These are phyloP conservation scores for Trichoderma aggressivum DNA, from an alignment of 2,329 filamentous ascomycete genomes.

Conservation along the genomic window DNA sequence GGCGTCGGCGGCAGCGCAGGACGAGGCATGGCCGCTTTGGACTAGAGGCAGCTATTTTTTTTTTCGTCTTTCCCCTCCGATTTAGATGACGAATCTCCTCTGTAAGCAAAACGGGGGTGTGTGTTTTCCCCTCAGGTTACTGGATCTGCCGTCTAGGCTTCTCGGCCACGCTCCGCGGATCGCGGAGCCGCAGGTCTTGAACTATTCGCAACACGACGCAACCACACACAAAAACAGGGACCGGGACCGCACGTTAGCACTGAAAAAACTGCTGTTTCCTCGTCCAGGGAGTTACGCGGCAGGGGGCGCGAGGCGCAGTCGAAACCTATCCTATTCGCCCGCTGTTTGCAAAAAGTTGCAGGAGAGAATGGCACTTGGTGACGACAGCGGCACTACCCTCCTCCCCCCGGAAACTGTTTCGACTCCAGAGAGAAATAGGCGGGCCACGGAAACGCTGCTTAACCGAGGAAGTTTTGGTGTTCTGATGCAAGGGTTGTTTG, in stretches of 20 bases:
- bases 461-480: background rate
- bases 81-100: constrained; percentile 7
- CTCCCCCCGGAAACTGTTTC: background rate
- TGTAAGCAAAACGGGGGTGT: background rate
- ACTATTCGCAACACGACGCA: background rate
- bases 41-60: background rate
- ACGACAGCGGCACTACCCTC: constrained; percentile 1
- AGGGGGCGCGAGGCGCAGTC: constrained; percentile 6
- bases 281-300: background rate
- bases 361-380: background rate
- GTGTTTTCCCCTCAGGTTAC: background rate
- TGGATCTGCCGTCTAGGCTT: background rate
- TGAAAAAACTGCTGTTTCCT: background rate
- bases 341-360: background rate
- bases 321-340: background rate
- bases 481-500: background rate
- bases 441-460: background rate
- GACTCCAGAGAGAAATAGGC: background rate
- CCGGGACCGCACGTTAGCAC: background rate
- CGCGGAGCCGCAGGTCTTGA: background rate
- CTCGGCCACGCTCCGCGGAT: constrained; percentile 3
- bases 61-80: background rate
- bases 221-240: background rate
- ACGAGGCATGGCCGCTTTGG: constrained; percentile 30
- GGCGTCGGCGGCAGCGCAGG: constrained; percentile 64